Evolutionary conservation across 345 rosid genomes (phyloP).

Genomic region (Eucalyptus grandis): DNA sequence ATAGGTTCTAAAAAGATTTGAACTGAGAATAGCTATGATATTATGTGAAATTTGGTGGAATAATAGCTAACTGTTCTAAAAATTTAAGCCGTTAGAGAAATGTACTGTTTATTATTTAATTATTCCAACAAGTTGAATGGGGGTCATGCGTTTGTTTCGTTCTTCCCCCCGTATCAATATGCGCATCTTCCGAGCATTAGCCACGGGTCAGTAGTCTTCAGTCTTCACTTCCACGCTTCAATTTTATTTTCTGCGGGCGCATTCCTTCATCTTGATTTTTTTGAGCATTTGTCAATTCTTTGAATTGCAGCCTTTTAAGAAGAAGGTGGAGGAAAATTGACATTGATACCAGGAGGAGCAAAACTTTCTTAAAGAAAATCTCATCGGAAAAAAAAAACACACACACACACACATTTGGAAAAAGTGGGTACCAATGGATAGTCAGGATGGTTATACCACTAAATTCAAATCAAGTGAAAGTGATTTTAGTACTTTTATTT

Average conservation of each 20-base stretch:
- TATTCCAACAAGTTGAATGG: background rate
- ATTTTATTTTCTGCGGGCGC: background rate
- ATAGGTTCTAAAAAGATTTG: accelerated
- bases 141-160: background rate
- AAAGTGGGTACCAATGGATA: no score
- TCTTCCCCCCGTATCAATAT: background rate
- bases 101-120: no score
- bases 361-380: no score
- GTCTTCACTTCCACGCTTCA: background rate
- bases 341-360: background rate
- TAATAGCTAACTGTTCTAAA: accelerated
- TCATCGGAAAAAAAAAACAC: no score
- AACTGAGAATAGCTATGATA: accelerated
- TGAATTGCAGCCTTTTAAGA: background rate
- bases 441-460: no score
- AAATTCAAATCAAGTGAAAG: no score
- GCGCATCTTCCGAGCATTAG: background rate
- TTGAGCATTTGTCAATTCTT: background rate
- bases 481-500: no score
- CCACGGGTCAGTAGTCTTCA: background rate
- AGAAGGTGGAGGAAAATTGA: background rate
- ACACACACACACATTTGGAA: no score
- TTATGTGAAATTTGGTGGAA: accelerated
- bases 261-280: background rate
- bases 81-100: no score